Evolutionary conservation across 2,329 filamentous ascomycete genomes (phyloP), one percentile per base, ranked within the genome.

Genomic region (Lasiodiplodia hormozganensis): DNA sequence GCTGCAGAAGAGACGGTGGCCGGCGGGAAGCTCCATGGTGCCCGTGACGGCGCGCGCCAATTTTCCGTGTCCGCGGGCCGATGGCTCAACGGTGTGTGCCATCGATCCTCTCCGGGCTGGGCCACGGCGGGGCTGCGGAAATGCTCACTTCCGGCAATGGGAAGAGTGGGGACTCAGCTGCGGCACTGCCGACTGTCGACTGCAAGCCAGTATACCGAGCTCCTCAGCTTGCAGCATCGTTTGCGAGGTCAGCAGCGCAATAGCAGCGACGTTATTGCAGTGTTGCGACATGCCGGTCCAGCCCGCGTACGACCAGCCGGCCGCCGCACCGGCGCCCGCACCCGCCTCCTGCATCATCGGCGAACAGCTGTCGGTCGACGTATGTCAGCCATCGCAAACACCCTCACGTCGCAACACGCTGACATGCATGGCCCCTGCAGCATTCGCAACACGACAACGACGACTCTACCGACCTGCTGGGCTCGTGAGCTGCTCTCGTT

Each of bases 351-450:
- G n/a, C 49, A 68, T 68, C 51, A 34, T 68, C 18, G 67, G 67
- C 11, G 51, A 65, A 51, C n/a, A 65, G 21, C 67, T 68, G 23
- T 38, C 51, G 6, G 67, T 68, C 28, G 67, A 68, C 38, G 67
- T 64, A 49, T 34, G 31, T 34, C 31, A n/a, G 53, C 28, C 52
- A 14, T 53, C 52, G 25, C 31, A 23, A 23, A 25, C 23, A 23
- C 31, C 36, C n/a, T 11, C 51, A 25, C 43, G 38, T 66, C 38
- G 11, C 53, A 43, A 36, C 51, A 23, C 43, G 34, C 66, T 68
- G 58, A 68, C 51, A n/a, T 34, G 47, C 38, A 16, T 38, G 12
- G 8, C 34, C 28, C 23, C 49, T 57, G 53, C 60, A 64, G 67
- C 54, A 47, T 7, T 49, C 49, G 23, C 43, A 43, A 10, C 65